Evolutionary conservation across 345 rosid species (phyloP).

Genomic region (Conringia planisiliqua): DNA sequence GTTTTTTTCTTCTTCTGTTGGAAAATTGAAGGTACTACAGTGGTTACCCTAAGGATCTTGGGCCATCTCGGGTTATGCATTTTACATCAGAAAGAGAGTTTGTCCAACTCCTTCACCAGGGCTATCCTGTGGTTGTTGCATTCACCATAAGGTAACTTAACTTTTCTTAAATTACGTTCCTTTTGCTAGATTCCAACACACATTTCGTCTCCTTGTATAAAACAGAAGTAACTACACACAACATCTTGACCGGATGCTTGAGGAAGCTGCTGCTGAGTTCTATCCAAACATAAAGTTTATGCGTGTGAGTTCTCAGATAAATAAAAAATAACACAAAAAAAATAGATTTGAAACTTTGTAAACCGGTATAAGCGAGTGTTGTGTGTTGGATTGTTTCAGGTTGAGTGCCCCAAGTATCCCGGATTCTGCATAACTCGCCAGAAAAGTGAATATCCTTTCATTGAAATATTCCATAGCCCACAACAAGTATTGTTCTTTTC

Average conservation of each 20-base stretch:
- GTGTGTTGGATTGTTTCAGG: constrained; percentile 47
- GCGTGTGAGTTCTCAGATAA: constrained; percentile 50
- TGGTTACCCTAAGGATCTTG: constrained; percentile 89
- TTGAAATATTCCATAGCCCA: constrained; percentile 90
- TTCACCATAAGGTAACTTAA: constrained; percentile 70
- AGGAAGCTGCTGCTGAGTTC: constrained; percentile 87
- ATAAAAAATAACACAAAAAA: neutral
- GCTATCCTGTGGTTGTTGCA: constrained; percentile 74
- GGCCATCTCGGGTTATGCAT: constrained; percentile 71
- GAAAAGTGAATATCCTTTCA: constrained; percentile 82
- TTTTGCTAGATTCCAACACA: neutral
- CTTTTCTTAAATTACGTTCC: neutral
- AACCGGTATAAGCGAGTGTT: neutral
- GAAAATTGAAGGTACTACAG: constrained; percentile 58
- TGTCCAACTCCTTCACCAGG: constrained; percentile 85
- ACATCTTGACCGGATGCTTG: constrained; percentile 82
- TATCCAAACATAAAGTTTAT: constrained; percentile 77
- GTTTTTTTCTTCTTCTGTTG: neutral
- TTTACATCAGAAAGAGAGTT: constrained; percentile 90
- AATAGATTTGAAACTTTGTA: neutral
- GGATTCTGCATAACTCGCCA: constrained; percentile 93
- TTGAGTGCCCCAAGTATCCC: constrained; percentile 97
- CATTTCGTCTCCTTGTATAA: neutral
- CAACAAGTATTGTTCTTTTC: constrained; percentile 50
- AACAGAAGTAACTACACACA: constrained; percentile 79